Base-by-base conservation (phyloP, 176 grass and related monocot genomes). In the Neostapfia colusana region DNA sequence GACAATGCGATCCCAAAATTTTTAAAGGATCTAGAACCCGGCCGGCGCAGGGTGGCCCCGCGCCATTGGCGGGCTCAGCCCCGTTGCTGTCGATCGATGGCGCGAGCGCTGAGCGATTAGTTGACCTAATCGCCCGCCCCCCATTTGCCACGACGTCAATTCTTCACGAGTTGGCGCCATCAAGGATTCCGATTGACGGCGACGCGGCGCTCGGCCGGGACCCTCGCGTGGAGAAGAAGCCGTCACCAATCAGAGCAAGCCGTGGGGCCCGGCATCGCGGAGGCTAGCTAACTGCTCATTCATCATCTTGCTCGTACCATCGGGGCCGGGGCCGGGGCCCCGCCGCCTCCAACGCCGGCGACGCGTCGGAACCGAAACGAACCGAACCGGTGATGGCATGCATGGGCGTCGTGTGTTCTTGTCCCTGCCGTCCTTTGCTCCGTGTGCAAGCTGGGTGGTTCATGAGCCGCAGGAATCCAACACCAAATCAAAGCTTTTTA, bases 61-160 rank as follows among this genome's bases (percentile, higher is more conserved):
- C 72, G 31, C 40, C 51, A 73, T 84, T 77, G 44, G 89, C 62
- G 39, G 82, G 20, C 72, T 27, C 76, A 56, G 13, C 43, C 21
- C 76, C 71, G 9, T 37, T 51, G 28, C 75, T 53, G 45, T 72
- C 43, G 59, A 34, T 31, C 0, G 79, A 23, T 35, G 26, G 48
- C 10, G 15, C 34, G 23, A n/a, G 7, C 76, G 68, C 11, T 24
- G 51, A 68, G 81, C 53, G 62, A 68, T 78, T 88, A 78, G 85
- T 59, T 91, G 68, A 65, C 81, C 85, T 74, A 87, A 81, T 78
- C 37, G 16, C 6, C 5, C 24, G 16, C 4, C 16, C 15, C 15
- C 24, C 23, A 5, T 65, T 49, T 38, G 25, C 69, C 1, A 6
- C 70, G 25, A 69, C 69, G 35, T 67, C 37, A 24, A 15, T 69